These are phyloP conservation scores for Eucalyptus cloeziana DNA, from an alignment of 345 rosid genomes.

Conservation along the genomic window DNA sequence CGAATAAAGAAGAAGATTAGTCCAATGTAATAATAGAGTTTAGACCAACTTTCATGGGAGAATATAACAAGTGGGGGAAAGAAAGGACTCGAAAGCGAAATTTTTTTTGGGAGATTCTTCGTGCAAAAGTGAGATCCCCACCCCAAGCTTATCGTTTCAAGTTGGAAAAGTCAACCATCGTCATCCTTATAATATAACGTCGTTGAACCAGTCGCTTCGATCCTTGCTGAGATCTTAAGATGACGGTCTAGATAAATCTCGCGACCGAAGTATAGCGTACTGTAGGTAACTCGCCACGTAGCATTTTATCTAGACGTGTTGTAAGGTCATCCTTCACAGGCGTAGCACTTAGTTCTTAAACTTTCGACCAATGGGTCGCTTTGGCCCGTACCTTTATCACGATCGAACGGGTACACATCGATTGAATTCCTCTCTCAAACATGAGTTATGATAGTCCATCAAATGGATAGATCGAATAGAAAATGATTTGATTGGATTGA, in stretches of 20 bases:
- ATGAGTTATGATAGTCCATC: not conserved
- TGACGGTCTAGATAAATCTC: not conserved
- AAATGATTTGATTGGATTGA: no score
- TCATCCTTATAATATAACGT: no score
- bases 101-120: not conserved
- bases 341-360: not conserved
- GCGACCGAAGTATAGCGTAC: not conserved
- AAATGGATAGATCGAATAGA: rapidly evolving
- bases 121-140: not conserved
- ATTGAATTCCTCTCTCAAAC: not conserved
- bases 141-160: not conserved
- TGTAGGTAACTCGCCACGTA: not conserved
- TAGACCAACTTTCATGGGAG: not conserved
- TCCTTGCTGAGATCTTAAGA: not conserved
- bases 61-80: no score
- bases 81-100: not conserved
- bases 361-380: rapidly evolving
- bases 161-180: no score
- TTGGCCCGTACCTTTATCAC: not conserved
- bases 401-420: rapidly evolving
- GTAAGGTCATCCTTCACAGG: not conserved
- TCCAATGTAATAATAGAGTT: not conserved
- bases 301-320: not conserved
- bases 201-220: not conserved
- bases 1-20: not conserved